Evolutionary conservation across 2,329 filamentous ascomycete species (phyloP).

Genomic region (Meredithiella fracta): DNA sequence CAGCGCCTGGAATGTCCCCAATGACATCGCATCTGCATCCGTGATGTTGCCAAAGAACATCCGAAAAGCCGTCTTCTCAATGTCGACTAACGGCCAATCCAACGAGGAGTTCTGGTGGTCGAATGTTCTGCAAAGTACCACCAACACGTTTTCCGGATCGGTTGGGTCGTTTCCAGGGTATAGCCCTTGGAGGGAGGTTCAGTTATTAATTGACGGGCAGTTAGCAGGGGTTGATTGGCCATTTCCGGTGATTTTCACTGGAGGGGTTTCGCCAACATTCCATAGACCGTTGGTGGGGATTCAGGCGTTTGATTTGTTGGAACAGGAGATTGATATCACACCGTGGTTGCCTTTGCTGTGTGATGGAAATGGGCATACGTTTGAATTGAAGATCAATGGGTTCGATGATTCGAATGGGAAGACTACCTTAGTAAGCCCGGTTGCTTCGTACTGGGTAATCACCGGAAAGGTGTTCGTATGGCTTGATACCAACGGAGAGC

Average conservation of each 20-base stretch:
- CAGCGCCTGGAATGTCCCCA: slow-evolving; percentile 53
- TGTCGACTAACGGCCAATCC: slow-evolving; percentile 62
- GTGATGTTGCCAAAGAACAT: slow-evolving; percentile 49
- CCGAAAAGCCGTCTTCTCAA: slow-evolving; percentile 53
- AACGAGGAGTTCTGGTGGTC: slow-evolving; percentile 76
- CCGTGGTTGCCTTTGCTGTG: slow-evolving; percentile 56
- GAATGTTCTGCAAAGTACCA: slow-evolving; percentile 51
- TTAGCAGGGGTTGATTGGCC: slow-evolving; percentile 67
- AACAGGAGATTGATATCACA: slow-evolving; percentile 70
- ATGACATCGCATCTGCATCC: slow-evolving; percentile 40
- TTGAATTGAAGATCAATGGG: slow-evolving; percentile 51
- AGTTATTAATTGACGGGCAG: slow-evolving; percentile 55
- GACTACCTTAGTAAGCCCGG: slow-evolving; percentile 26
- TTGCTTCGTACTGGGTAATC: slow-evolving; percentile 47
- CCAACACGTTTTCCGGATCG: slow-evolving; percentile 38
- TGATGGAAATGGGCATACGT: slow-evolving; percentile 47
- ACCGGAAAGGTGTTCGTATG: slow-evolving; percentile 72
- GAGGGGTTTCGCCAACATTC: slow-evolving; percentile 58
- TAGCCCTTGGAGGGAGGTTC: slow-evolving; percentile 63
- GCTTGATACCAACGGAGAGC: slow-evolving; percentile 35
- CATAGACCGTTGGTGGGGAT: slow-evolving; percentile 66
- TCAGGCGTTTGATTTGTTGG: slow-evolving; percentile 61
- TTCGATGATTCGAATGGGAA: slow-evolving; percentile 37
- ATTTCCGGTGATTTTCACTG: slow-evolving; percentile 68
- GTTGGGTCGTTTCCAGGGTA: slow-evolving; percentile 46